Evolutionary conservation across 352 stramenopile genomes (phyloP).

Genomic region (Phytopythium litorale): DNA sequence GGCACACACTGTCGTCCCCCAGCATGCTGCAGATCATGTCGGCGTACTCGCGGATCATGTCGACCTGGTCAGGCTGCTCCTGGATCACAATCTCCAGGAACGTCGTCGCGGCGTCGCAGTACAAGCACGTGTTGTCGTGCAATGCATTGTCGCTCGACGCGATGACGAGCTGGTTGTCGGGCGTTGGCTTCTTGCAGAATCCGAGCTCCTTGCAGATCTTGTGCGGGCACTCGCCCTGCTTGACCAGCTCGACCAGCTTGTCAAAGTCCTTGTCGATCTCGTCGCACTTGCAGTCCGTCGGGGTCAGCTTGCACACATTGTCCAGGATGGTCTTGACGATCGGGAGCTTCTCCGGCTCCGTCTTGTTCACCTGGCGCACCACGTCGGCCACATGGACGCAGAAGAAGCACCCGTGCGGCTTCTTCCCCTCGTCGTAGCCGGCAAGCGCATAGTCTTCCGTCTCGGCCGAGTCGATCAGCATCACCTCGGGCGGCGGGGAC

Average conservation of each 20-base stretch:
- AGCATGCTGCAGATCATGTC: conserved; percentile 57
- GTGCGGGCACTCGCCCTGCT: conserved; percentile 40
- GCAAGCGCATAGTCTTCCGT: conserved; percentile 10
- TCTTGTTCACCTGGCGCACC: conserved; percentile 36
- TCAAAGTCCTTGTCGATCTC: conserved; percentile 51
- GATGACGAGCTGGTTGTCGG: neutral
- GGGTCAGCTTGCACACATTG: conserved; percentile 37
- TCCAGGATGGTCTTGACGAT: conserved; percentile 37
- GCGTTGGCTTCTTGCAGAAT: conserved; percentile 29
- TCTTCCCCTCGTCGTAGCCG: neutral
- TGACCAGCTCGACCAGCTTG: conserved; percentile 43
- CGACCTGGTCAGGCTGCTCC: conserved; percentile 38
- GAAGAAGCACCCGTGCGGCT: conserved; percentile 39
- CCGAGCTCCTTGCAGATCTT: conserved; percentile 37
- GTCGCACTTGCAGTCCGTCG: conserved; percentile 40
- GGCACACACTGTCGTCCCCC: conserved; percentile 42
- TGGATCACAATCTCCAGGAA: conserved; percentile 41
- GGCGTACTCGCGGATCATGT: conserved; percentile 40
- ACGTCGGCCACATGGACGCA: conserved; percentile 35
- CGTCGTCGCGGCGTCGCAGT: conserved; percentile 54
- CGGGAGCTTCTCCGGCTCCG: conserved; percentile 32
- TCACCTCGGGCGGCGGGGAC: conserved; percentile 1
- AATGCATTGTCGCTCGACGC: neutral
- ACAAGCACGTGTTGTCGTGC: conserved; percentile 44
- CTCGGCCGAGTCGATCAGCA: conserved; percentile 6